Conservation (phyloP, 345 rosid species). For the Linum lewisii region DNA sequence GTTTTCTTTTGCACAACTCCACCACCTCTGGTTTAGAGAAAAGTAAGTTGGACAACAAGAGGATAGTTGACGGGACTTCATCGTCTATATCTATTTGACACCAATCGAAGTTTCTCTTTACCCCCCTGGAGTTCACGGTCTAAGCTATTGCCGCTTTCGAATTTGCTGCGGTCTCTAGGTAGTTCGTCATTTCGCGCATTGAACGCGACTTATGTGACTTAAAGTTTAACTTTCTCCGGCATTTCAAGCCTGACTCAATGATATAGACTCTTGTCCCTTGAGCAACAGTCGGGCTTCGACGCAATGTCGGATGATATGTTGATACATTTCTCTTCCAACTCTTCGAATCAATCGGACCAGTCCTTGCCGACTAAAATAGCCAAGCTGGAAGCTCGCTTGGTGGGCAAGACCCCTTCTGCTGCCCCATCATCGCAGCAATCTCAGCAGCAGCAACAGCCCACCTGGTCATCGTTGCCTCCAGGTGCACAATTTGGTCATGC, state of each 20-base stretch:
- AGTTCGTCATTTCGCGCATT: too few relatives aligned
- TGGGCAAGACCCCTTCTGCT: conserved; percentile 58
- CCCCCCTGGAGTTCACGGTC: too few relatives aligned
- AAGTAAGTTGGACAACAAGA: too few relatives aligned
- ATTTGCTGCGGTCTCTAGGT: too few relatives aligned
- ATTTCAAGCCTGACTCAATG: conserved; percentile 3
- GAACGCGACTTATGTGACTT: too few relatives aligned
- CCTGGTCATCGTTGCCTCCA: conserved; percentile 49
- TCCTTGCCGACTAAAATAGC: conserved; percentile 91
- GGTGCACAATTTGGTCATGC: conserved; percentile 34
- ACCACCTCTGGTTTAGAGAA: too few relatives aligned
- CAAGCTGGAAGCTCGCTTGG: conserved; percentile 97
- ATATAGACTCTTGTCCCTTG: conserved; percentile 3
- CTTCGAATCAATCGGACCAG: conserved; percentile 94
- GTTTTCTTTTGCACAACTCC: too few relatives aligned
- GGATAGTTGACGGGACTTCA: too few relatives aligned
- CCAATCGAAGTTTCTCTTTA: too few relatives aligned
- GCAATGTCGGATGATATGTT: conserved; percentile 84
- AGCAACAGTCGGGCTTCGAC: neutral
- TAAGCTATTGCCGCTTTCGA: too few relatives aligned
- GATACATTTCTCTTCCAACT: conserved; percentile 83
- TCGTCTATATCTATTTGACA: too few relatives aligned
- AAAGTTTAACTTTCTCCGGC: too few relatives aligned
- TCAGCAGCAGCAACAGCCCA: conserved; percentile 35
- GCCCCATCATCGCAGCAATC: conserved; percentile 21